Evolutionary conservation across 495 filamentous ascomycete species (phyloP).

Genomic region (Penicillium samsonianum): DNA sequence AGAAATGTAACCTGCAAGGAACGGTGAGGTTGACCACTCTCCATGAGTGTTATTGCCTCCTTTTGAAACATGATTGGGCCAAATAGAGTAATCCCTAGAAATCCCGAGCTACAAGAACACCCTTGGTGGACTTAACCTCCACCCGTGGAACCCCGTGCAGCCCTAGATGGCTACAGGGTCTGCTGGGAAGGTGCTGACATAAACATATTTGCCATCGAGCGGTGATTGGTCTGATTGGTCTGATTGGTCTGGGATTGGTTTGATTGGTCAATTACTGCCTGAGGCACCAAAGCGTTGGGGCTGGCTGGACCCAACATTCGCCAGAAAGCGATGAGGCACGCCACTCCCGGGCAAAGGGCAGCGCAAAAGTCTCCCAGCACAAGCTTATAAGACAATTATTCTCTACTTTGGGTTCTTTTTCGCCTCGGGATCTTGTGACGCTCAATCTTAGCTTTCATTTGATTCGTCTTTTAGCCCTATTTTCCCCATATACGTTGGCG

Average conservation of each 20-base stretch:
- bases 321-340: constrained; percentile 18
- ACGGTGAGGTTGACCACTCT: background rate
- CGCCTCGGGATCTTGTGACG: constrained; percentile 43
- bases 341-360: constrained; percentile 18
- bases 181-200: background rate
- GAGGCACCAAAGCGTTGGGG: constrained; percentile 33
- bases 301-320: constrained; percentile 38
- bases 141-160: background rate
- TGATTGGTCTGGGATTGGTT: too few relatives aligned
- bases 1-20: background rate
- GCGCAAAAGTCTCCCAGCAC: constrained; percentile 1
- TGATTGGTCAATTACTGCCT: too few relatives aligned
- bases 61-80: background rate
- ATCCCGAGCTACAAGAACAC: background rate
- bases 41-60: background rate
- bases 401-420: constrained; percentile 8
- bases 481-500: constrained; percentile 31
- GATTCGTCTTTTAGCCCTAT: constrained; percentile 19
- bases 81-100: constrained; percentile 1
- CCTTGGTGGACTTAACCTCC: background rate
- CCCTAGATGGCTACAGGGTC: too few relatives aligned
- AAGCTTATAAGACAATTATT: constrained; percentile 6
- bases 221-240: constrained; percentile 7
- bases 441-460: constrained; percentile 8
- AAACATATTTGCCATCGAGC: constrained; percentile 1